Base-by-base conservation (phyloP, 768 basidiomycete genomes). In the Leccinum longicurvipes region DNA sequence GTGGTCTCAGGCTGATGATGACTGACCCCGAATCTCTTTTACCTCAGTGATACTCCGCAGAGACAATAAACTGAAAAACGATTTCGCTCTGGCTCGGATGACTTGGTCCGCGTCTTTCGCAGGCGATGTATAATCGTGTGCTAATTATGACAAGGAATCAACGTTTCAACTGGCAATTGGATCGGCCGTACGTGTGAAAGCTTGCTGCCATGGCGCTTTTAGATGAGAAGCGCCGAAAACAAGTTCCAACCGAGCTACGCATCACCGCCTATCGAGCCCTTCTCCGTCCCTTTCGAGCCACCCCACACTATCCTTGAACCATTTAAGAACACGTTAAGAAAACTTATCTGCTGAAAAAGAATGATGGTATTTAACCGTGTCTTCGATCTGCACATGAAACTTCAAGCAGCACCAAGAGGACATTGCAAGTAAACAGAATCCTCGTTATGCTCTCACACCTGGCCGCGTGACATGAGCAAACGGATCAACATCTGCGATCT, bases 401-500 rank as follows among this genome's bases (percentile, higher is more conserved):
- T 7, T 12, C 12, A 42, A 19, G 11, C 21, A 11, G 21, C 21
- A 19, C 12, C 0, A 24, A 24, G 21, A 23, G 6, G 42, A 23
- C 23, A 14, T 44, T 10, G 23, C 24, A 44, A 24, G 7, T 23
- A 44, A 44, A 24, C 21, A 23, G n/a, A 19, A 8, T 39, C 36
- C n/a, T 39, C 36, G 5, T 46, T n/a, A 28, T 28, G 27, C 27
- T 8, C 6, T 47, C 47, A 11, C n/a, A n/a, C 28, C 9, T 5
- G 27, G 28, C 11, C 29, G 47, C 10, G 47, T 32, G 31, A 49
- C 47, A 23, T 15, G 29, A 15, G 29, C 21, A 19, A 64, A 64
- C 8, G 64, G 63, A 29, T 64, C 64, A 19, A 56, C 12, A 1
- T 23, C 6, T 5, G 2, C 12, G 25, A 59, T 27, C 4, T 36